Conservation (phyloP, 106 monocot genomes). For the Allium fistulosum region DNA sequence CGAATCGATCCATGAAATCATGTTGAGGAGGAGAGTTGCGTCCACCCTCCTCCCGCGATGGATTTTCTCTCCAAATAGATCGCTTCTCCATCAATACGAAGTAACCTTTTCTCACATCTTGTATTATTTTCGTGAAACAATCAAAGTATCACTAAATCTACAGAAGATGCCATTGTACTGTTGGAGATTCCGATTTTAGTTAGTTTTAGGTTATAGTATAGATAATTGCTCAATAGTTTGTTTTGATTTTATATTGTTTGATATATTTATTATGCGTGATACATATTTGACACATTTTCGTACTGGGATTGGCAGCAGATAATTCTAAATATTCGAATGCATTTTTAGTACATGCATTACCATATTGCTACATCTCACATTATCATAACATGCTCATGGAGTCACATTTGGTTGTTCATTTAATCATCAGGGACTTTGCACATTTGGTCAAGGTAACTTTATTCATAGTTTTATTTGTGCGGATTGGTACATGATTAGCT, state of each 20-base stretch:
- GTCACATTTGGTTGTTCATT: not conserved
- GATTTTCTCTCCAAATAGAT: not conserved
- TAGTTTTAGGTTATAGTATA: not conserved
- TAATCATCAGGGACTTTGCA: not conserved
- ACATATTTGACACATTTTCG: not conserved
- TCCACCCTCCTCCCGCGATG: not conserved
- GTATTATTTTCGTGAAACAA: not conserved
- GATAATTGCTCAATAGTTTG: not conserved
- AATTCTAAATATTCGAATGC: not conserved
- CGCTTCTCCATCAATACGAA: not conserved
- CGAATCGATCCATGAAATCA: not conserved
- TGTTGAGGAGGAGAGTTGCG: constrained; percentile 1
- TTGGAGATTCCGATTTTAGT: not conserved
- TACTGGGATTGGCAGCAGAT: not conserved
- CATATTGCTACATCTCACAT: not conserved
- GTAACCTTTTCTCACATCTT: not conserved
- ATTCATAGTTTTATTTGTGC: not conserved
- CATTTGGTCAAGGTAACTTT: not conserved
- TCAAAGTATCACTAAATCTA: not conserved
- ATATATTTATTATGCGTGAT: not conserved
- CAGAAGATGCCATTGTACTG: not conserved
- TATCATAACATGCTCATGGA: not conserved
- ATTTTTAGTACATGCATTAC: not conserved
- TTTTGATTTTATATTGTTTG: not conserved
- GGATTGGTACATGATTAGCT: not conserved